Evolutionary conservation across 2,329 filamentous ascomycete species (phyloP).

Genomic region (Sporothrix pseudoabietina): DNA sequence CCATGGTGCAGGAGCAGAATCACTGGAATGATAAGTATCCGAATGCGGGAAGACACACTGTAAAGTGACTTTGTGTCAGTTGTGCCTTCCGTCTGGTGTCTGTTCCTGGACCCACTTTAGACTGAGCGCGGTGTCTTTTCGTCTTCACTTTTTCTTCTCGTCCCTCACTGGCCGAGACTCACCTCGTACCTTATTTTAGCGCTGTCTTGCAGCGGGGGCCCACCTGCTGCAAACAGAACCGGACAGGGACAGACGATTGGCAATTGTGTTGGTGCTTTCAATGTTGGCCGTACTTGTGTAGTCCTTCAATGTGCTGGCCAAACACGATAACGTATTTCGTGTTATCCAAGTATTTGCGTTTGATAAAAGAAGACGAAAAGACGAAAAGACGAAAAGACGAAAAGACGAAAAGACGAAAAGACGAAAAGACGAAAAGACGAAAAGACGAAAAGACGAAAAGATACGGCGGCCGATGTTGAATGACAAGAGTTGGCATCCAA

Average conservation of each 20-base stretch:
- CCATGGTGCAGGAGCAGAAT: not conserved
- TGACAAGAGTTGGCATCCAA: no score
- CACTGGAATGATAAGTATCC: constrained; percentile 8
- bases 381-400: not conserved
- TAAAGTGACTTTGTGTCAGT: not conserved
- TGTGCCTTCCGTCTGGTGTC: no score
- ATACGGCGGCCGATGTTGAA: not conserved
- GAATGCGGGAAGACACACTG: not conserved
- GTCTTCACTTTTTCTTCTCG: not conserved
- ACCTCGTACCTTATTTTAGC: constrained; percentile 15
- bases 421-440: not conserved
- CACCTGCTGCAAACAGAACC: constrained; percentile 2
- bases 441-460: not conserved
- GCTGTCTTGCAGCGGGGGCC: constrained; percentile 4
- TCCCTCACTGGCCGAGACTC: not conserved
- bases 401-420: not conserved
- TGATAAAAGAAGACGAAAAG: not conserved
- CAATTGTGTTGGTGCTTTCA: not conserved
- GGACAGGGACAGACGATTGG: not conserved
- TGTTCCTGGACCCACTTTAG: not conserved
- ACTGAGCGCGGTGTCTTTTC: not conserved
- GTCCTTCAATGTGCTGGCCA: no score
- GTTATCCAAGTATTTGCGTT: not conserved
- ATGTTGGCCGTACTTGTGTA: not conserved
- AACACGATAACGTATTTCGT: not conserved